These are phyloP conservation scores for Aquilaria malaccensis DNA, from an alignment of 345 rosid genomes.

Conservation along the genomic window DNA sequence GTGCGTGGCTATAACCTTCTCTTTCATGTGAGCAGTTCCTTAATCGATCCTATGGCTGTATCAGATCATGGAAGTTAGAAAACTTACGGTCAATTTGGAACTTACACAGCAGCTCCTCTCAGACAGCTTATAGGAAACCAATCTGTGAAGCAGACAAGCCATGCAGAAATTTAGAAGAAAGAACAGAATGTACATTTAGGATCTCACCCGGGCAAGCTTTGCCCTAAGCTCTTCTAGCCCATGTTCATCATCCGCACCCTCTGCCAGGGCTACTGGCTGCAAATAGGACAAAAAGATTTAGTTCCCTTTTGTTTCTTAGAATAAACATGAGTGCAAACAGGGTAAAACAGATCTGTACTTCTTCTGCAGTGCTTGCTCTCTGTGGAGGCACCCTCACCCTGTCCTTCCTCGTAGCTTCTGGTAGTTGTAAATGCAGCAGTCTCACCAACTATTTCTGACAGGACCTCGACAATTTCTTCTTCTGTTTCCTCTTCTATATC, in stretches of 20 bases:
- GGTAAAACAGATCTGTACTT: constrained; percentile 11
- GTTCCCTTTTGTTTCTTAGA: background rate
- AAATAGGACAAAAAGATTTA: background rate
- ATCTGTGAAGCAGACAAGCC: too few species aligned
- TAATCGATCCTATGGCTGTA: too few species aligned
- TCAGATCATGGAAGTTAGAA: too few species aligned
- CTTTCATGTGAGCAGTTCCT: too few species aligned
- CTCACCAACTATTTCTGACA: constrained; percentile 43
- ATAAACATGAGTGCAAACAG: background rate
- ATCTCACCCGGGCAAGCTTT: constrained; percentile 34
- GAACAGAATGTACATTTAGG: constrained; percentile 11
- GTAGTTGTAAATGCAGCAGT: constrained; percentile 32
- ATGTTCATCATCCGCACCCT: constrained; percentile 38
- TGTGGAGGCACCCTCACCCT: constrained; percentile 11
- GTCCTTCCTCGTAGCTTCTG: constrained; percentile 33
- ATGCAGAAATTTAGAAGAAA: too few species aligned
- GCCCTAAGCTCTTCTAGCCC: constrained; percentile 41
- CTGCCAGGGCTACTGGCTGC: constrained; percentile 34
- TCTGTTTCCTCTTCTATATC: constrained; percentile 45
- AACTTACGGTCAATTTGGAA: too few species aligned
- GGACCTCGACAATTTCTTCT: constrained; percentile 43
- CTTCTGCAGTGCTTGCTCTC: constrained; percentile 19
- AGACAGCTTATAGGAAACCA: too few species aligned
- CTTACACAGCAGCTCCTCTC: too few species aligned
- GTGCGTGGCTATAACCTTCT: too few species aligned